Evolutionary conservation across 108 stramenopile species (phyloP).

Genomic region (Conticribra weissflogii): DNA sequence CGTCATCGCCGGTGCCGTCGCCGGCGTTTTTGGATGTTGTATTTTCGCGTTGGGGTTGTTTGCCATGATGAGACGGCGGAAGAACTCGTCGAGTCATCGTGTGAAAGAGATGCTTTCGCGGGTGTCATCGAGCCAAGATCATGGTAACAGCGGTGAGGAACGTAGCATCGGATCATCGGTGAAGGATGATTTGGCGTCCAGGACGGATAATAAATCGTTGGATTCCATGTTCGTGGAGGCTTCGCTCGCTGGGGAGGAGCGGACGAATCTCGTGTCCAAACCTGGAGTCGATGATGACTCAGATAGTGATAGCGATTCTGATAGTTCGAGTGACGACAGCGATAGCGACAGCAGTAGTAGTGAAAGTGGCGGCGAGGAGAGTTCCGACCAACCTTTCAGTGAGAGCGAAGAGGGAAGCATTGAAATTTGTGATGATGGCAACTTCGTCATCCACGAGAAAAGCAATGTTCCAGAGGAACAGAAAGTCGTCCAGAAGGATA

Average conservation of each 20-base stretch:
- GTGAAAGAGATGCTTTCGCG: too few species aligned
- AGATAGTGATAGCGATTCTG: slow-evolving; percentile 1
- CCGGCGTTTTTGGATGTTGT: background rate
- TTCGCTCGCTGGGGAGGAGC: background rate
- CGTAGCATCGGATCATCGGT: background rate
- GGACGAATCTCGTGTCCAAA: too few species aligned
- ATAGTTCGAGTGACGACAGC: background rate
- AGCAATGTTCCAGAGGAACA: too few species aligned
- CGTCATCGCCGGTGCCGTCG: background rate
- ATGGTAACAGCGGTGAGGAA: background rate
- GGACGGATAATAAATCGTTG: background rate
- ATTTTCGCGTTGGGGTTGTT: background rate
- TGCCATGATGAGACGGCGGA: background rate
- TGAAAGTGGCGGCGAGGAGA: background rate
- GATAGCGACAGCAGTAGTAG: background rate
- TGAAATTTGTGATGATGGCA: background rate
- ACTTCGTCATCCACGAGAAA: too few species aligned
- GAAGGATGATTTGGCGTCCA: background rate
- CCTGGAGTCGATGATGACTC: background rate
- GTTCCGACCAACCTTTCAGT: background rate
- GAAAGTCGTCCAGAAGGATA: background rate
- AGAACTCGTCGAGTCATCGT: background rate
- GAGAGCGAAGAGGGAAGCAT: background rate
- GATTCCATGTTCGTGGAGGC: background rate
- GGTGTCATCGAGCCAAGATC: background rate